A percentile compares a stretch with the other conserved stretches of the same genome.
Evolutionary conservation across 1,139 yeast species (phyloP).

Genomic region (Yueomyces sp.): DNA sequence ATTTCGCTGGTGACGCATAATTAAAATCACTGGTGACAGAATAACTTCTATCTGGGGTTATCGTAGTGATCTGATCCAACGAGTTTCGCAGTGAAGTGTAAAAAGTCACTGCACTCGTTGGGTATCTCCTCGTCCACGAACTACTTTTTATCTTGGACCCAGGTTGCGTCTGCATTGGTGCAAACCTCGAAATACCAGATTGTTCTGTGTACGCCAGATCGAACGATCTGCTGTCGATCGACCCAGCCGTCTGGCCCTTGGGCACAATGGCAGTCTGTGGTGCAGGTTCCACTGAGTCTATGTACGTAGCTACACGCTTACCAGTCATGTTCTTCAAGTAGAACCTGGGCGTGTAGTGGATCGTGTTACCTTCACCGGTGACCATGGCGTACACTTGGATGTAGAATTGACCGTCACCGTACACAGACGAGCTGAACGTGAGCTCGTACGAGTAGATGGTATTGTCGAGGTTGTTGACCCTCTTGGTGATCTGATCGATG

Average conservation of each 20-base stretch:
- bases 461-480: conserved; percentile 1
- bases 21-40: conserved; percentile 50
- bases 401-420: conserved; percentile 53
- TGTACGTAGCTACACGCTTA: conserved; percentile 18
- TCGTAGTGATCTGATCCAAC: conserved; percentile 44
- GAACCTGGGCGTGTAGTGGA: conserved; percentile 62
- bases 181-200: conserved; percentile 62
- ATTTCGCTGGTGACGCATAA: conserved; percentile 54
- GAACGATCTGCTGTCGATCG: conserved; percentile 27
- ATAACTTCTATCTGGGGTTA: conserved; percentile 77
- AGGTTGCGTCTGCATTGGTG: conserved; percentile 89
- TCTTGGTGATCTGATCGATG: conserved; percentile 15
- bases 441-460: conserved; percentile 28
- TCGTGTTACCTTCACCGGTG: conserved; percentile 33
- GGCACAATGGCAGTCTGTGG: conserved; percentile 25
- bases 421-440: conserved; percentile 31
- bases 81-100: conserved; percentile 31
- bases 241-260: not conserved
- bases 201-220: conserved; percentile 57
- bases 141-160: conserved; percentile 52
- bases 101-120: conserved; percentile 55
- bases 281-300: conserved; percentile 14
- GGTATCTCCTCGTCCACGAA: conserved; percentile 47
- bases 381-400: conserved; percentile 48
- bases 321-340: conserved; percentile 65